Evolutionary conservation across 2,329 filamentous ascomycete species (phyloP).

Genomic region (Neopestalotiopsis sp.): DNA sequence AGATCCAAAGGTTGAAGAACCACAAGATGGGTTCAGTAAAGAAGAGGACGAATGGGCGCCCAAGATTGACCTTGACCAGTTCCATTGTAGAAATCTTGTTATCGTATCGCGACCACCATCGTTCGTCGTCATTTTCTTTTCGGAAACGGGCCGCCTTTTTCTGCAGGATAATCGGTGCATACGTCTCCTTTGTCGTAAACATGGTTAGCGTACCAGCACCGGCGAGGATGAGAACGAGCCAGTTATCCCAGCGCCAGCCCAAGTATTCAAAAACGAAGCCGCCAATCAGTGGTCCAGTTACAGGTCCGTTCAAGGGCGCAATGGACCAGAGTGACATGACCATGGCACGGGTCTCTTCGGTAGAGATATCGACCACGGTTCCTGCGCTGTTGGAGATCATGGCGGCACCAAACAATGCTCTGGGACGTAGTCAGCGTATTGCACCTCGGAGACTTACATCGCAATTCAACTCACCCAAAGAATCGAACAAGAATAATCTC

Average conservation of each 20-base stretch:
- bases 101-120: constrained; percentile 84
- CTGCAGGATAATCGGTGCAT: constrained; percentile 73
- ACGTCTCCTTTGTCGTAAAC: constrained; percentile 72
- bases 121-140: constrained; percentile 70
- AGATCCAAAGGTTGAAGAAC: constrained; percentile 75
- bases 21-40: constrained; percentile 81
- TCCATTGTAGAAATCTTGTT: constrained; percentile 67
- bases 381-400: constrained; percentile 86
- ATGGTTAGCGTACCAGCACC: constrained; percentile 66
- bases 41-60: constrained; percentile 77
- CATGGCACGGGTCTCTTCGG: constrained; percentile 79
- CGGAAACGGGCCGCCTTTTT: constrained; percentile 67
- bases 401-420: constrained; percentile 74
- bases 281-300: constrained; percentile 73
- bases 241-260: constrained; percentile 89
- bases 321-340: constrained; percentile 84
- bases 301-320: constrained; percentile 75
- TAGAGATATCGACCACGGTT: constrained; percentile 82
- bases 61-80: constrained; percentile 76
- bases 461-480: constrained; percentile 58
- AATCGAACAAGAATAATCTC: constrained; percentile 76
- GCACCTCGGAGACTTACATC: neutral
- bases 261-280: constrained; percentile 79
- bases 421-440: constrained; percentile 32
- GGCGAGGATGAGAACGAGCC: constrained; percentile 76